Base-by-base conservation (phyloP, 805 yeast species). In the Candida hispaniensis region DNA sequence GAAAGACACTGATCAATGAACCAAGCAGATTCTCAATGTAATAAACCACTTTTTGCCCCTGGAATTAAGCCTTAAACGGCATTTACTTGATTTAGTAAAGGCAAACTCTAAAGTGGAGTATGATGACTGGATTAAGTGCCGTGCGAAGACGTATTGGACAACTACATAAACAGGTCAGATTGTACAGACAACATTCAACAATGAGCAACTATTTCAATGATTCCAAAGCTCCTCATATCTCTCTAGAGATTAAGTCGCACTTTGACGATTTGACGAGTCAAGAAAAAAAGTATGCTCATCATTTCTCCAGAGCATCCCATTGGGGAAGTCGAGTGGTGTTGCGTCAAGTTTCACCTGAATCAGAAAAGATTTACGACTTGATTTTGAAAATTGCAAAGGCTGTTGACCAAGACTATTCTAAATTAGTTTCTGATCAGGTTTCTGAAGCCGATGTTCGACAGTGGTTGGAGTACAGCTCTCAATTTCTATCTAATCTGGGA, bases 291-390 rank as follows among this genome's bases (percentile, higher is more conserved):
- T 83, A 83, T 51, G 93, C 94, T 13, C 94, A 83, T 59, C 74
- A 73, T 54, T 71, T 83, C 56, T 73, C 86, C 23, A 71, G 76
- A 49, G 94, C 93, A 2, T 73, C 85, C 26, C 93, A 80, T 53
- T 73, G 72, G 58, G 95, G 95, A 22, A 68, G 91, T 7, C 64
- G 91, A 43, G 80, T 75, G 5, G 81, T 79, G 2, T 60, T 81
- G 41, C 66, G 93, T 49, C 82, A 83, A 24, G 93, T 83, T 5
- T 75, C 86, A 7, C 78, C 79, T 14, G 93, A 83, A 49, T 71
- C 83, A 41, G 94, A 83, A 55, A 52, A 57, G 14, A 78, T 82
- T 41, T 81, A 64, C 50, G 86, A 83, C 46, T 61, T 82, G 48
- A 68, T 83, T 34, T 54, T 83, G 43, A 50, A 54, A 1, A 57